phyloP scores from a whole-genome alignment of 1,284 basidiomycete genomes.

The Leccinum ponderosum region DNA sequence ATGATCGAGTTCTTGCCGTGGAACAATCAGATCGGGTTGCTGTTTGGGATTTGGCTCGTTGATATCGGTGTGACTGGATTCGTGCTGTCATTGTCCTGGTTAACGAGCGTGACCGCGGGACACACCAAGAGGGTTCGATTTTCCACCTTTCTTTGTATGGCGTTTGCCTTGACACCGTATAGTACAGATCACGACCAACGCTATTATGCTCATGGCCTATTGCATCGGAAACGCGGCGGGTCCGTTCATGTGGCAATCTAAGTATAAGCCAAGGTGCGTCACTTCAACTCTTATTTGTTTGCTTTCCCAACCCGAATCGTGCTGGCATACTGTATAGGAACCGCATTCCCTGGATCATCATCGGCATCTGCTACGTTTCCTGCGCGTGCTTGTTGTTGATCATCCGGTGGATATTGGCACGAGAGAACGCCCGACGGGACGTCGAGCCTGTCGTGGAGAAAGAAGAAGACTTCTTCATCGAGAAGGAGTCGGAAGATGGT shows the following conservation, averaged over 20 bases:
- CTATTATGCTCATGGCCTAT: constrained; percentile 68
- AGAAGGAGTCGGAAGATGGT: constrained; percentile 43
- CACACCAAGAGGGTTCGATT: constrained; percentile 62
- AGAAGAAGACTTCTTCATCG: constrained; percentile 63
- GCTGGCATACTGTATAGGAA: constrained; percentile 39
- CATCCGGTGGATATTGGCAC: constrained; percentile 55
- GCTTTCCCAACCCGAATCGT: background rate
- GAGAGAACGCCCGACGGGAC: constrained; percentile 67
- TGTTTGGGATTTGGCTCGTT: constrained; percentile 58
- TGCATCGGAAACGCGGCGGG: constrained; percentile 69
- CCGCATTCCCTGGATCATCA: constrained; percentile 66
- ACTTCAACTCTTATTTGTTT: background rate
- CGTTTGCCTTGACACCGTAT: background rate
- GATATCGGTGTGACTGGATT: constrained; percentile 67
- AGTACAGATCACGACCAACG: constrained; percentile 56
- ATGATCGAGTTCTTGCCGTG: constrained; percentile 66
- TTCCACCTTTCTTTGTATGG: background rate
- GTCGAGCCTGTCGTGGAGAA: constrained; percentile 51
- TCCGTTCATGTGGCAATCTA: constrained; percentile 76
- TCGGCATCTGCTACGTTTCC: constrained; percentile 53
- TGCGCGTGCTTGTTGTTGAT: constrained; percentile 51
- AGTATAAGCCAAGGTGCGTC: constrained; percentile 60
- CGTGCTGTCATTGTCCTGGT: constrained; percentile 59
- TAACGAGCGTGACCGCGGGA: constrained; percentile 65
- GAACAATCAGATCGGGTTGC: constrained; percentile 59